Conservation (phyloP, 192 early-diverging fungal genomes). For the Backusella mclennaniae region DNA sequence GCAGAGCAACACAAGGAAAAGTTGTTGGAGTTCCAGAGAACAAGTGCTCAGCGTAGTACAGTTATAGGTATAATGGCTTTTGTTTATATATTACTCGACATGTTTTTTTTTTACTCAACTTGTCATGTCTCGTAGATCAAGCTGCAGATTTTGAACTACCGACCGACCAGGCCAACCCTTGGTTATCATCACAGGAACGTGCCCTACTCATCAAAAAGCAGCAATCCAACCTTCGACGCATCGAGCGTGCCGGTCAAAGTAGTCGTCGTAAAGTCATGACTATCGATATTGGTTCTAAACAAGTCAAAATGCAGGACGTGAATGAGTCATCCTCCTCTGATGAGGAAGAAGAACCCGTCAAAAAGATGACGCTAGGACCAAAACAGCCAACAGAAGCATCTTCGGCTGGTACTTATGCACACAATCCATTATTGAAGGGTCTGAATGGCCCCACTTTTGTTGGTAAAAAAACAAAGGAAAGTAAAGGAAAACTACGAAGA, state of each 20-base stretch:
- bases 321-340: constrained; percentile 11
- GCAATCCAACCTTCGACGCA: constrained; percentile 42
- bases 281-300: constrained; percentile 43
- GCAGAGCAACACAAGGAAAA: constrained; percentile 49
- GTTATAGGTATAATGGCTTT: constrained; percentile 32
- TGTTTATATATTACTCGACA: not conserved
- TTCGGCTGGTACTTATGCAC: constrained; percentile 35
- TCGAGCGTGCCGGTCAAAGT: constrained; percentile 33
- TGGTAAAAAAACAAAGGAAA: constrained; percentile 11
- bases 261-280: constrained; percentile 51
- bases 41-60: constrained; percentile 41
- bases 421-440: constrained; percentile 35
- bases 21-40: constrained; percentile 47
- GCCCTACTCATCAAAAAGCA: constrained; percentile 40
- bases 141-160: constrained; percentile 54
- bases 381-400: not conserved
- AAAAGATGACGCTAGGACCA: not conserved
- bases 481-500: constrained; percentile 8
- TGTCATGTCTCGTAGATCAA: constrained; percentile 33
- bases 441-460: constrained; percentile 20
- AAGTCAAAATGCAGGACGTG: constrained; percentile 40
- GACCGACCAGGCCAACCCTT: constrained; percentile 49
- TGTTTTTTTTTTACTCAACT: not conserved
- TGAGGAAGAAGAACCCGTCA: constrained; percentile 32
- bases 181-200: constrained; percentile 49